Conservation (phyloP, 345 rosid species). For the Populus alba region DNA sequence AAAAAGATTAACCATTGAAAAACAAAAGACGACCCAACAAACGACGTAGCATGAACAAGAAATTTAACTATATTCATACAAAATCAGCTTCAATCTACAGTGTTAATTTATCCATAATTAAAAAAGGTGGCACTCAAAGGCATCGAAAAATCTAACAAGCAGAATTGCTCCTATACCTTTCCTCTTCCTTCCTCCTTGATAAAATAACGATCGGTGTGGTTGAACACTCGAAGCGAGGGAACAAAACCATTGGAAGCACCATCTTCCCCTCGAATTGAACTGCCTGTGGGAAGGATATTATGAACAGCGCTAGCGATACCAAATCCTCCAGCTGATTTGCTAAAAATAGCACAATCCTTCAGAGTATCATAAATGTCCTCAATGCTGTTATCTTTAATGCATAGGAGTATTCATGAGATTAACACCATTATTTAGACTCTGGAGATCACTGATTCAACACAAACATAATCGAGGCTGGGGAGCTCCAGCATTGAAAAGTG, state of each 20-base stretch:
- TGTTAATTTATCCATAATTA: not conserved
- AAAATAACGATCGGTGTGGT: slow-evolving; percentile 71
- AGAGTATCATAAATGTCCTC: slow-evolving; percentile 84
- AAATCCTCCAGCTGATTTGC: slow-evolving; percentile 86
- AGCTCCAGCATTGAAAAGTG: slow-evolving; percentile 84
- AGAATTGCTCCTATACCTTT: slow-evolving; percentile 42
- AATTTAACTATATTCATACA: not conserved
- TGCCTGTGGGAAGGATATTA: slow-evolving; percentile 66
- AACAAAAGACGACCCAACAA: not conserved
- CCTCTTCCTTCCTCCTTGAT: slow-evolving; percentile 81
- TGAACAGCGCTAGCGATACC: slow-evolving; percentile 89
- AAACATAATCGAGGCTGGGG: slow-evolving; percentile 65
- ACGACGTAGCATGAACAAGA: not conserved
- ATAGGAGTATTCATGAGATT: slow-evolving; percentile 27
- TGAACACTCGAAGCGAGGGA: slow-evolving; percentile 73
- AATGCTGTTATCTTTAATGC: slow-evolving; percentile 92
- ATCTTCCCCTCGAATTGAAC: slow-evolving; percentile 63
- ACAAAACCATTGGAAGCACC: slow-evolving; percentile 74
- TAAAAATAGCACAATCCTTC: slow-evolving; percentile 87
- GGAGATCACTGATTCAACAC: not conserved
- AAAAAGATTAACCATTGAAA: not conserved
- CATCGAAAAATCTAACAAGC: not conserved
- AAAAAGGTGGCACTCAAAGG: not conserved
- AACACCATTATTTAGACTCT: not conserved
- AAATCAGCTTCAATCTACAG: not conserved